Base-by-base conservation (phyloP, 768 basidiomycete genomes). In the Sporobolomyces phaffii region DNA sequence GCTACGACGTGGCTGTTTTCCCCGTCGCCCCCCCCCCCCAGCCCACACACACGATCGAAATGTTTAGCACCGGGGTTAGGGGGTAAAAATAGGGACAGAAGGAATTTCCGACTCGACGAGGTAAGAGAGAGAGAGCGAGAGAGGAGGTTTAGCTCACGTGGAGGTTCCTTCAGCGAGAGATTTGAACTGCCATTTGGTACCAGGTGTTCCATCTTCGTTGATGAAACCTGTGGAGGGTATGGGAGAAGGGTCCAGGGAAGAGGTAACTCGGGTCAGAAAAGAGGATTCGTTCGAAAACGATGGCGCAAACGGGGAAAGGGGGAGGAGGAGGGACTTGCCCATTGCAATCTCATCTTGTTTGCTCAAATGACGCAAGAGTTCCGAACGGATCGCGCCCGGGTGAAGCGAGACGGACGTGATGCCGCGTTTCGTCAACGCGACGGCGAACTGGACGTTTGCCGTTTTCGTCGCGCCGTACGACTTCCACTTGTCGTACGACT, bases 1-100 rank as follows among this genome's bases (percentile, higher is more conserved):
- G 68, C 68, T 1, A 69, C 63, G 29, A 69, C 54, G 49, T 65
- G 48, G 9, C 68, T 65, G 41, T n/a, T n/a, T n/a, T n/a, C n/a
- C n/a, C n/a, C n/a, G n/a, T n/a, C n/a, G n/a, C n/a, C n/a, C n/a
- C n/a, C n/a, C n/a, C n/a, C n/a, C n/a, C n/a, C n/a, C n/a, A n/a
- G n/a, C n/a, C n/a, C n/a, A n/a, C n/a, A n/a, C n/a, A n/a, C 26
- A 41, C 40, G 40, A 41, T 41, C 40, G 20, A 20, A 41, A 41
- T 41, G 40, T 20, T 10, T 41, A 41, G 11, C 10, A 41, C 20
- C 20, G 10, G 40, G 20, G 20, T 11, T 10, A 20, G 11, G 40
- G 20, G 40, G 40, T 41, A 20, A 41, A 41, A 20, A 10, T 41
- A 10, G 40, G 10, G 40, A 41, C 10, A 41, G 43, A 44, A 15